A percentile compares a stretch with the other conserved stretches of the same genome.
phyloP scores from a whole-genome alignment of 1,284 basidiomycete species.

The Chiua sp. region DNA sequence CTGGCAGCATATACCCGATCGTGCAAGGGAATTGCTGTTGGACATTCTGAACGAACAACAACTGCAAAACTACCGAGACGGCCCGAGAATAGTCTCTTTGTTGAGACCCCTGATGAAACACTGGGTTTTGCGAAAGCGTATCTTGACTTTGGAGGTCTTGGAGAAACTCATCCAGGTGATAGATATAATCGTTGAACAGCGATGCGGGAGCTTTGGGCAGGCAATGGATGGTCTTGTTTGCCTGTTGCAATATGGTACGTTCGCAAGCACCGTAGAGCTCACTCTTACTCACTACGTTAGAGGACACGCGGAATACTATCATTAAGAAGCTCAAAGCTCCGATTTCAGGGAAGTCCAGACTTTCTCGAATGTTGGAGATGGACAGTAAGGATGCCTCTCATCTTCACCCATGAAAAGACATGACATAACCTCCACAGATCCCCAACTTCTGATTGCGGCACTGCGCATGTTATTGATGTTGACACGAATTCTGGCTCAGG shows the following conservation, averaged over 20 bases:
- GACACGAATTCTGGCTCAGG: constrained; percentile 2
- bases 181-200: constrained; percentile 11
- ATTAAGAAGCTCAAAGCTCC: constrained; percentile 11
- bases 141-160: constrained; percentile 24
- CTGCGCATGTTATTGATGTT: constrained; percentile 24
- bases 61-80: constrained; percentile 17
- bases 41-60: constrained; percentile 15
- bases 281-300: constrained; percentile 8
- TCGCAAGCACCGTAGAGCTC: background rate
- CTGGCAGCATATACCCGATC: constrained; percentile 1
- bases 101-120: constrained; percentile 25
- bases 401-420: background rate
- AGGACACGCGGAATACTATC: constrained; percentile 7
- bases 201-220: constrained; percentile 15
- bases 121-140: constrained; percentile 9
- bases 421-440: constrained; percentile 13
- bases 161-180: constrained; percentile 17
- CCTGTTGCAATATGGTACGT: constrained; percentile 27
- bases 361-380: constrained; percentile 19
- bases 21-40: constrained; percentile 14
- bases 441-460: constrained; percentile 12
- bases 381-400: constrained; percentile 7
- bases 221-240: constrained; percentile 28
- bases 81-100: constrained; percentile 29
- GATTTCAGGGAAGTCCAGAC: constrained; percentile 4